Conservation (phyloP, 495 filamentous ascomycete species). For the Apodospora peruviana region DNA sequence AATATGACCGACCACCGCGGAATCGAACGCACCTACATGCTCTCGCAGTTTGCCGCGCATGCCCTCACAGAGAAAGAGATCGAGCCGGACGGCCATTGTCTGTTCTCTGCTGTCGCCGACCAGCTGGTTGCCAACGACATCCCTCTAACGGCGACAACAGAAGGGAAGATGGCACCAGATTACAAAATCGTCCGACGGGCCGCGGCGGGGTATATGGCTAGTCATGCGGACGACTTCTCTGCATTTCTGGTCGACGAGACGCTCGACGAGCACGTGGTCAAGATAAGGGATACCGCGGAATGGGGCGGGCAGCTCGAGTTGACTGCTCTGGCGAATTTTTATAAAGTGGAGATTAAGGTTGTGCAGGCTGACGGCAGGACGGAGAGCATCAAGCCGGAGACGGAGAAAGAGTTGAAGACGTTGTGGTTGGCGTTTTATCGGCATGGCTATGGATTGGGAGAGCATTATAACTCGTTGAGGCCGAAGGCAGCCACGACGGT, state of each 20-base stretch:
- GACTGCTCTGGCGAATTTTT: slow-evolving; percentile 74
- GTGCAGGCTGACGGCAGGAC: slow-evolving; percentile 71
- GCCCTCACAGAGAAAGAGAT: slow-evolving; percentile 72
- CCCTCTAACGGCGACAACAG: slow-evolving; percentile 17
- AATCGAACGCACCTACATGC: slow-evolving; percentile 66
- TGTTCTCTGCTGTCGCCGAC: slow-evolving; percentile 90
- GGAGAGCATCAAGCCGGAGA: slow-evolving; percentile 61
- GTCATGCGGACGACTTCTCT: slow-evolving; percentile 49
- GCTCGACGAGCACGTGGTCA: slow-evolving; percentile 63
- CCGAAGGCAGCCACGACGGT: background rate
- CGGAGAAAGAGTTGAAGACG: slow-evolving; percentile 26
- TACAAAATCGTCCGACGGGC: slow-evolving; percentile 50
- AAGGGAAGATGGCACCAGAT: background rate
- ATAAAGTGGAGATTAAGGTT: slow-evolving; percentile 76
- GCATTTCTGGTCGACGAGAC: slow-evolving; percentile 77
- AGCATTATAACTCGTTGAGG: slow-evolving; percentile 90
- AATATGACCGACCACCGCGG: slow-evolving; percentile 67
- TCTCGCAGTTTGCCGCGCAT: slow-evolving; percentile 52
- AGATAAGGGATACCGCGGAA: slow-evolving; percentile 83
- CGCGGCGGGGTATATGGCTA: slow-evolving; percentile 53
- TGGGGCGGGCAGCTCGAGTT: slow-evolving; percentile 96
- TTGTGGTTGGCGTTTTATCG: slow-evolving; percentile 95
- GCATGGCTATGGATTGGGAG: slow-evolving; percentile 85
- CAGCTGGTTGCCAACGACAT: slow-evolving; percentile 55
- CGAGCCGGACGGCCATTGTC: slow-evolving; percentile 85